phyloP scores from a whole-genome alignment of 2,329 filamentous ascomycete genomes.

The Tolypocladium paradoxum region DNA sequence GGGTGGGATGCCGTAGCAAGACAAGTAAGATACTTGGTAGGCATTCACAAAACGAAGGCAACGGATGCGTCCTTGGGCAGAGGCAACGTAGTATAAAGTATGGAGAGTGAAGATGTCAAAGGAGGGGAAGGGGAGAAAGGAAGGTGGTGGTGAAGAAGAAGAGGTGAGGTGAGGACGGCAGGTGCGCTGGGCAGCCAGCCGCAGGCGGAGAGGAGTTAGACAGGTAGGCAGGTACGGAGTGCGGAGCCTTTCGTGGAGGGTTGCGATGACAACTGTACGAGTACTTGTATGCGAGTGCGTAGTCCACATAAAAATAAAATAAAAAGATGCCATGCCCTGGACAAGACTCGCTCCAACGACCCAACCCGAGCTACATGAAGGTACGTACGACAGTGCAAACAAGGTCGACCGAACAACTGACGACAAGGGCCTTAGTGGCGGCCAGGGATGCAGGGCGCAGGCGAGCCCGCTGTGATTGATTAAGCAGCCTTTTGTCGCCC shows the following conservation, averaged over 20 bases:
- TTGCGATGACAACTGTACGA: not conserved
- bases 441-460: not conserved
- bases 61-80: not conserved
- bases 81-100: not conserved
- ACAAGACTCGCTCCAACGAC: not conserved
- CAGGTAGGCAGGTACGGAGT: not conserved
- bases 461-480: not conserved
- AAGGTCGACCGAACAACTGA: not conserved
- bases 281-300: no score
- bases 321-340: not conserved
- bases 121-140: not conserved
- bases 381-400: not conserved
- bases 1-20: not conserved
- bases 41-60: not conserved
- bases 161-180: not conserved
- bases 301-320: not conserved
- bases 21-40: no score
- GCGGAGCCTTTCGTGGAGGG: not conserved
- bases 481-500: not conserved
- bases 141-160: not conserved
- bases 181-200: not conserved
- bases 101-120: not conserved
- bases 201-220: not conserved
- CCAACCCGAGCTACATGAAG: not conserved
- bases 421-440: not conserved